Evolutionary conservation across 257 asterid genomes (phyloP), one percentile per base, ranked within the genome.

Genomic region (Jacaranda copaia): DNA sequence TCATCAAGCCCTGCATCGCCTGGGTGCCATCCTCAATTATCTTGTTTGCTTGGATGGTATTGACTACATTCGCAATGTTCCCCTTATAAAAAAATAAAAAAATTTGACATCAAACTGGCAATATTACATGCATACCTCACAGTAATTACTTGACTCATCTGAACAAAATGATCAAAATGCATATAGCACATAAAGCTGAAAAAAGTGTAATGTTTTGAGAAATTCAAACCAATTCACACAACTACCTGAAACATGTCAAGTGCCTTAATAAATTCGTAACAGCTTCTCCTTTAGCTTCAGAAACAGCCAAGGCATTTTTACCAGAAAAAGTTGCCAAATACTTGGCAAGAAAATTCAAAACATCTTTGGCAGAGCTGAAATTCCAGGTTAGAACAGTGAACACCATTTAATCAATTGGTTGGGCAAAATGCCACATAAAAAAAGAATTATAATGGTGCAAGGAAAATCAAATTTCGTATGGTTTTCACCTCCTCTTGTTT

Each of bases 261-360:
- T 69, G 94, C 83, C 87, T 90, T 93, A 11, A 91, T 91, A 85
- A 93, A 93, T 60, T 96, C 99, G 80, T 85, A 49, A 85, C 92
- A 57, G 97, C 98, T 85, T 92, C 96, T 81, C 89, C 97, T 88
- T 93, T 93, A 6, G 98, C 94, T 85, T 93, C 98, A 61, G 81
- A 81, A 77, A 86, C n/a, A 39, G 79, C 80, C 59, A 82, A 56
- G 10, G 83, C 88, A 74, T 91, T 96, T 80, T 93, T 98, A 72
- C 80, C 92, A 58, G 95, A 80, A 87, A 88, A 96, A 2, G 99
- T 96, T 70, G 86, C 91, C 77, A 96, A 92, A 83, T 93, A 91
- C 91, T 85, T 93, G 59, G 88, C 82, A 63, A 96, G 97, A 86
- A 87, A 96, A 78, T 80, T 85, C 84, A 90, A 91, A 38, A 93